A percentile compares a stretch with the other conserved stretches of the same genome.
Evolutionary conservation across 2,329 filamentous ascomycete species (phyloP).

Genomic region (Hirsutella minnesotensis): DNA sequence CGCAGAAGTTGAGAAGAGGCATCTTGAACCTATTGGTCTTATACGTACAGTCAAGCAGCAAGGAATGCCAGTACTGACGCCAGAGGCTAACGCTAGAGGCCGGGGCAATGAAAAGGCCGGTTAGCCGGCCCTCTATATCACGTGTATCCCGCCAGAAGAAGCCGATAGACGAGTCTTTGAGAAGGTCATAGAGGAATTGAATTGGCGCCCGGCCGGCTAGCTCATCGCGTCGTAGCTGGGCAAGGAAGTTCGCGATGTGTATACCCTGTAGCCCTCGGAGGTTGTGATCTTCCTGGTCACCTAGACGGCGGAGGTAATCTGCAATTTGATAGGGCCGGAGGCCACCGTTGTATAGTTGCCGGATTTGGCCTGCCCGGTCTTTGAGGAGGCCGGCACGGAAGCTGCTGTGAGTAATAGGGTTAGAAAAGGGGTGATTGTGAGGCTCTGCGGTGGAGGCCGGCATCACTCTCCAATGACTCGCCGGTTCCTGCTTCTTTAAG

Average conservation of each 20-base stretch:
- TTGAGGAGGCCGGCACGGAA: too few species aligned
- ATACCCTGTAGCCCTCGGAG: too few species aligned
- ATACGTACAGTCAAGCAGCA: neutral
- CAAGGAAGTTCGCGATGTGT: neutral
- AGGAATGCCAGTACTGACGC: neutral
- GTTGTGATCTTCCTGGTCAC: neutral
- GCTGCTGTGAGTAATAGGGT: too few species aligned
- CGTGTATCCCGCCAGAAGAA: neutral
- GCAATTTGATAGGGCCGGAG: neutral
- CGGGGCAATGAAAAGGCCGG: neutral
- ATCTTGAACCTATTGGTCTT: neutral
- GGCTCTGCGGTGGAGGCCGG: neutral
- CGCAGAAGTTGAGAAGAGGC: neutral
- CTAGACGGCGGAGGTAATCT: neutral
- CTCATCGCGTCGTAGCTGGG: neutral
- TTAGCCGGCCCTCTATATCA: neutral
- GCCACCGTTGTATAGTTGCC: neutral
- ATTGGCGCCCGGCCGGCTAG: neutral
- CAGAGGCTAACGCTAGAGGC: too few species aligned
- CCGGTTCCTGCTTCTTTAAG: neutral
- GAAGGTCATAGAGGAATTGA: neutral
- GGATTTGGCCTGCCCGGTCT: too few species aligned
- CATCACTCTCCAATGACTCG: neutral
- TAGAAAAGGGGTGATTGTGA: neutral
- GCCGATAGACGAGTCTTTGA: too few species aligned